These are phyloP conservation scores for Asterophora parasitica DNA, from an alignment of 768 basidiomycete genomes.

Conservation along the genomic window DNA sequence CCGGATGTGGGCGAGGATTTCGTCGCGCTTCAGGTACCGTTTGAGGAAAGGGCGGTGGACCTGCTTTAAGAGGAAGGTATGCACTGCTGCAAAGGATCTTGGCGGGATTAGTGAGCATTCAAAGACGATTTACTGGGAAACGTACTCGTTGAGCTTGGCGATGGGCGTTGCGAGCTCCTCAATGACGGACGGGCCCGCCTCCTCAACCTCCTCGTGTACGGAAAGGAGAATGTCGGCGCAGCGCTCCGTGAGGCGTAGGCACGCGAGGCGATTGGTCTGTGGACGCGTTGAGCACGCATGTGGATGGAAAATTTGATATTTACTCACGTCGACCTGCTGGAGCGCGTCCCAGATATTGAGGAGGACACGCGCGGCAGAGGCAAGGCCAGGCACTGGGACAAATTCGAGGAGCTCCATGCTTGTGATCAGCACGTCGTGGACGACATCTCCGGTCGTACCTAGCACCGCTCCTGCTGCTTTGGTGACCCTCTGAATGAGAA, in stretches of 20 bases:
- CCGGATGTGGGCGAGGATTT: slow-evolving; percentile 51
- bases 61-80: slow-evolving; percentile 53
- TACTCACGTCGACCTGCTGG: slow-evolving; percentile 57
- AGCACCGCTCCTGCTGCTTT: slow-evolving; percentile 35
- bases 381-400: slow-evolving; percentile 53
- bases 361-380: slow-evolving; percentile 45
- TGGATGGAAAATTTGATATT: slow-evolving; percentile 9
- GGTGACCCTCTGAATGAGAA: slow-evolving; percentile 26
- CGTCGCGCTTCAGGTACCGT: slow-evolving; percentile 71
- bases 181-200: slow-evolving; percentile 49
- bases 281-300: background rate
- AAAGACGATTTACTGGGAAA: background rate
- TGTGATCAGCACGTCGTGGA: slow-evolving; percentile 40
- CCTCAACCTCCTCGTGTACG: slow-evolving; percentile 54
- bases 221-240: slow-evolving; percentile 66
- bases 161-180: slow-evolving; percentile 50
- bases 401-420: slow-evolving; percentile 40
- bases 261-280: slow-evolving; percentile 64
- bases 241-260: slow-evolving; percentile 66
- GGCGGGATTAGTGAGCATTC: background rate
- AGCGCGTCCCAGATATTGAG: slow-evolving; percentile 63
- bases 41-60: slow-evolving; percentile 68
- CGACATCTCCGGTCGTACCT: slow-evolving; percentile 34
- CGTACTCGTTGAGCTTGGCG: slow-evolving; percentile 44
- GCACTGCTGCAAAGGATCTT: slow-evolving; percentile 41